phyloP scores from a whole-genome alignment of 2,329 filamentous ascomycete species.

The Fusarium sp. region DNA sequence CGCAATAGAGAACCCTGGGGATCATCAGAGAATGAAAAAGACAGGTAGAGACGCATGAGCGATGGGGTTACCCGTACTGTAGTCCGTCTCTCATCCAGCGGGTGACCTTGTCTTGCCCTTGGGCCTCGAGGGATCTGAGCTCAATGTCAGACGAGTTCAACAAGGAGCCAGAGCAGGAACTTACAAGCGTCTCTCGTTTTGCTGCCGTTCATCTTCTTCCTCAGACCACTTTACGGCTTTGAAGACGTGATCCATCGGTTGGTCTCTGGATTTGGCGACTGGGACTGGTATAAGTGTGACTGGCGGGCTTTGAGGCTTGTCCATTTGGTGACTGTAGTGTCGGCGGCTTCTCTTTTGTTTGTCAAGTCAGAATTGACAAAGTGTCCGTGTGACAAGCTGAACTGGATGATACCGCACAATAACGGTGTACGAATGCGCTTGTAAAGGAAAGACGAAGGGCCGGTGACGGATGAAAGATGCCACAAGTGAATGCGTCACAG shows the following conservation, averaged over 20 bases:
- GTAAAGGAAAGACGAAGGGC: neutral
- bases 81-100: constrained; percentile 35
- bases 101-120: constrained; percentile 28
- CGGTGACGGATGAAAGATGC: neutral
- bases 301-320: neutral
- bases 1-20: constrained; percentile 33
- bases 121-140: constrained; percentile 9
- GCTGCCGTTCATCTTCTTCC: constrained; percentile 3
- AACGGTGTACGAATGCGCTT: neutral
- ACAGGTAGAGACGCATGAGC: neutral
- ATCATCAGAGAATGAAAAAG: constrained; percentile 10
- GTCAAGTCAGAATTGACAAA: neutral
- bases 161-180: neutral
- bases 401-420: neutral
- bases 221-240: constrained; percentile 18
- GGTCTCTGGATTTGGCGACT: neutral
- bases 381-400: neutral
- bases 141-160: constrained; percentile 4
- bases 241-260: constrained; percentile 16
- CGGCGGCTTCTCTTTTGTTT: neutral
- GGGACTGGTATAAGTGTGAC: neutral
- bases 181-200: constrained; percentile 2
- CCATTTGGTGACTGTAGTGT: neutral
- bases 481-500: constrained; percentile 14
- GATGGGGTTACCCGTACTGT: constrained; percentile 27